Conservation (phyloP, 1,139 yeast species). For the Geotrichum aggregatum region DNA sequence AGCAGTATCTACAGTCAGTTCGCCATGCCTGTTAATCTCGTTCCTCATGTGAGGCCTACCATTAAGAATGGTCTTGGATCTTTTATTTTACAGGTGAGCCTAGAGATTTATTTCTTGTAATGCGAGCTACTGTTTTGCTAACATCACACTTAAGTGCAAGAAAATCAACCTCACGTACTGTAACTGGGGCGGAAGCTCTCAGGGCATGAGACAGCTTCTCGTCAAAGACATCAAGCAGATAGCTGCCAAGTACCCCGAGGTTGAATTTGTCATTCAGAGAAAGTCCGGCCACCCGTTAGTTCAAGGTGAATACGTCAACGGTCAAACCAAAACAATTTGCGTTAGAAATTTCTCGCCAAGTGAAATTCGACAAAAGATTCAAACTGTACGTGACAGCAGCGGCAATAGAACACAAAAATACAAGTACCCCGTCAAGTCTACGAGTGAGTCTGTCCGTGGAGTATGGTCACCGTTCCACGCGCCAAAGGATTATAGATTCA, state of each 20-base stretch:
- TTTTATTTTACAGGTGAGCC: constrained; percentile 54
- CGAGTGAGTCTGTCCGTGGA: constrained; percentile 87
- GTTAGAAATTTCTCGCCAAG: constrained; percentile 56
- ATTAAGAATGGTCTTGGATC: constrained; percentile 80
- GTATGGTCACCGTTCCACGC: constrained; percentile 95
- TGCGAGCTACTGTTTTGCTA: too few species aligned
- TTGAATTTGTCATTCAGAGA: constrained; percentile 65
- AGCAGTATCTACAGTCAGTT: not conserved
- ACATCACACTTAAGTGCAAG: constrained; percentile 45
- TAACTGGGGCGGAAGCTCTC: constrained; percentile 94
- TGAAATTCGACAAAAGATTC: constrained; percentile 52
- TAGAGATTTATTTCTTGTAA: too few species aligned
- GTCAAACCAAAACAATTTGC: constrained; percentile 52
- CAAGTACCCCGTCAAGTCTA: constrained; percentile 69
- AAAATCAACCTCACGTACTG: constrained; percentile 72
- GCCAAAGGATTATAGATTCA: constrained; percentile 63
- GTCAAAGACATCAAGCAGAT: constrained; percentile 52
- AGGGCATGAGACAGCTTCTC: constrained; percentile 71
- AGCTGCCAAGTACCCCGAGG: constrained; percentile 58
- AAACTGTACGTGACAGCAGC: constrained; percentile 53
- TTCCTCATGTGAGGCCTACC: constrained; percentile 28
- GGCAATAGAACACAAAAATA: constrained; percentile 56
- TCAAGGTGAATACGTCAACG: constrained; percentile 58
- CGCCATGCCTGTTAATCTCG: constrained; percentile 31
- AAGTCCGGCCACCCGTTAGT: constrained; percentile 81